Base-by-base conservation (phyloP, 2,329 filamentous ascomycete species). In the Pezicula neosporulosa region DNA sequence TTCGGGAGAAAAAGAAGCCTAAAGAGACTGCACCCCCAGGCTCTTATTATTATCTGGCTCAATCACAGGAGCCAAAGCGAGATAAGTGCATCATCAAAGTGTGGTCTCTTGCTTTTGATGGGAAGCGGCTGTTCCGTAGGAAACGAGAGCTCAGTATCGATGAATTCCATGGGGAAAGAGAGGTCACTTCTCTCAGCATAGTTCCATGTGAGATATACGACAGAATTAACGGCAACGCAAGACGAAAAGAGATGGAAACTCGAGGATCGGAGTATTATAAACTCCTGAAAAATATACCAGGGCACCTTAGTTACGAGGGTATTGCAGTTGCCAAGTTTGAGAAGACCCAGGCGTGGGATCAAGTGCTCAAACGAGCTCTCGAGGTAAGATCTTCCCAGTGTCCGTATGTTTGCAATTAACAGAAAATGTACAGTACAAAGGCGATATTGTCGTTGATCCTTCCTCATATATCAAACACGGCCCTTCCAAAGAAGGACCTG, bases 91-190 rank as follows among this genome's bases (percentile, higher is more conserved):
- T n/a, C 19, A 48, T 60, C 16, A 18, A 48, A 16, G 54, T 53
- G 35, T 63, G 62, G 50, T 55, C 53, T 24, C 54, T 63, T 28
- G 60, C 59, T 43, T 60, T 56, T 33, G 49, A 61, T 42, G 60
- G 57, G 7, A 47, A 48, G 19, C 33, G 52, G 10, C 60, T 60
- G 41, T 48, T 50, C 30, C 56, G 59, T n/a, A 43, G 51, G 6
- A 52, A 42, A n/a, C 53, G 52, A 16, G 50, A 42, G 19, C 56
- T 63, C 16, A 44, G 44, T 12, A 58, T 62, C 28, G 33, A 54
- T 2, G 45, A 56, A 13, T 62, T 53, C 37, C 46, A 58, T 24
- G 59, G 60, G 2, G 51, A 61, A 36, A 54, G 51, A 15, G 55
- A 61, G 5, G 60, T 62, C 7, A 55, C 49, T 4, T 58, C 56